Percentiles rank a stretch among this genome's conserved stretches.
Conservation (phyloP, 306 rosid genomes). For the Rosa lucieae region DNA sequence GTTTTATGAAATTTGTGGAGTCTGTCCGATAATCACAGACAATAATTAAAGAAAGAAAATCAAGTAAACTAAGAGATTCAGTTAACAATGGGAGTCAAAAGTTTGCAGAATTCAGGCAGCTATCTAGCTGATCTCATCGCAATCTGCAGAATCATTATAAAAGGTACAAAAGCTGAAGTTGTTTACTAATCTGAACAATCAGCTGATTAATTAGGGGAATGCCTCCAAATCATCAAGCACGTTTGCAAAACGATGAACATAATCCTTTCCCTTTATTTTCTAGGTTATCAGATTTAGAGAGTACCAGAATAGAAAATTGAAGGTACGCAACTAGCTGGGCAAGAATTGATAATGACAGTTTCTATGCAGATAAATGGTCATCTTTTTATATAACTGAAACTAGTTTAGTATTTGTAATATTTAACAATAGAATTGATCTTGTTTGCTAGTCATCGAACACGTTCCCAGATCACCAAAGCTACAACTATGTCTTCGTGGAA, state of each 20-base stretch:
- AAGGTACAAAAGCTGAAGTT: not conserved
- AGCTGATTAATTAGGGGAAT: not conserved
- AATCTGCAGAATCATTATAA: not conserved
- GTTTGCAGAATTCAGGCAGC: not conserved
- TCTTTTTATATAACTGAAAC: not conserved
- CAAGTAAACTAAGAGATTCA: not conserved
- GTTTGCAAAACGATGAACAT: slow-evolving; percentile 12
- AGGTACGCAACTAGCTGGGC: slow-evolving; percentile 6
- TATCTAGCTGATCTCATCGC: not conserved
- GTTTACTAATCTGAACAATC: not conserved
- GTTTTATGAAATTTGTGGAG: not conserved
- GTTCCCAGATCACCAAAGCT: not conserved
- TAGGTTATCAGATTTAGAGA: not conserved
- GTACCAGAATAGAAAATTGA: not conserved
- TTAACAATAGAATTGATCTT: not conserved
- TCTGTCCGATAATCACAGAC: not conserved
- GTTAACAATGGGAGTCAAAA: slow-evolving; percentile 4
- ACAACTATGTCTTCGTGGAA: not conserved
- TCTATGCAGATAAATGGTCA: not conserved
- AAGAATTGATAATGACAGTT: slow-evolving; percentile 10
- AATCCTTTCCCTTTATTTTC: not conserved
- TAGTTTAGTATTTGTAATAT: not conserved
- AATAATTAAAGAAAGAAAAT: not conserved
- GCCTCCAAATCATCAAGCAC: slow-evolving; percentile 25
- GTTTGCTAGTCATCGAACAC: slow-evolving; percentile 28